These are phyloP conservation scores for Nemophila menziesii DNA, from an alignment of 257 asterid genomes.

Conservation along the genomic window DNA sequence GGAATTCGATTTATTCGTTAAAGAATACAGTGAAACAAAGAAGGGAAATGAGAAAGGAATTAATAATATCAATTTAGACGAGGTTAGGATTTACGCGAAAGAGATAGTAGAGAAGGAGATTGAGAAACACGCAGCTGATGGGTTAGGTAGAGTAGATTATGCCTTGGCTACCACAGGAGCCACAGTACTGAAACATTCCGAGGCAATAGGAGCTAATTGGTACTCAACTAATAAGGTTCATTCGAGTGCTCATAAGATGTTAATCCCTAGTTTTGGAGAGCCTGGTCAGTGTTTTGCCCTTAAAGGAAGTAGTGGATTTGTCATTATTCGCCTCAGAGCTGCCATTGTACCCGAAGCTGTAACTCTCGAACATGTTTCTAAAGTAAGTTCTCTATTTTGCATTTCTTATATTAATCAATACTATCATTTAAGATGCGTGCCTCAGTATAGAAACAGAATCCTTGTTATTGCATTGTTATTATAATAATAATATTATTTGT, in stretches of 20 bases:
- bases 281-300: conserved; percentile 91
- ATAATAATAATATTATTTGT: not conserved
- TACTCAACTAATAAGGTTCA: conserved; percentile 14
- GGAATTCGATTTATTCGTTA: not conserved
- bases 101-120: conserved; percentile 1
- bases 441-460: not conserved
- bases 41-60: not conserved
- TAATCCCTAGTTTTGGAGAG: conserved; percentile 91
- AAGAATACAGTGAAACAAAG: not conserved
- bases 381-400: conserved; percentile 31
- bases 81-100: conserved; percentile 1
- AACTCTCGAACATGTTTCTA: conserved; percentile 74
- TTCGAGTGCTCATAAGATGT: conserved; percentile 47
- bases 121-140: conserved; percentile 2
- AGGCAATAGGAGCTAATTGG: conserved; percentile 11
- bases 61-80: not conserved
- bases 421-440: not conserved
- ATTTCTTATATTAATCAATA: conserved; percentile 1
- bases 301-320: conserved; percentile 58
- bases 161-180: not conserved
- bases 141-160: conserved; percentile 1
- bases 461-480: not conserved
- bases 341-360: conserved; percentile 69
- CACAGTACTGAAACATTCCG: not conserved
- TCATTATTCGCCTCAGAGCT: conserved; percentile 53